Evolutionary conservation across 768 basidiomycete species (phyloP), one percentile per base, ranked within the genome.

Genomic region (Pseudohyphozyma bogoriensis): DNA sequence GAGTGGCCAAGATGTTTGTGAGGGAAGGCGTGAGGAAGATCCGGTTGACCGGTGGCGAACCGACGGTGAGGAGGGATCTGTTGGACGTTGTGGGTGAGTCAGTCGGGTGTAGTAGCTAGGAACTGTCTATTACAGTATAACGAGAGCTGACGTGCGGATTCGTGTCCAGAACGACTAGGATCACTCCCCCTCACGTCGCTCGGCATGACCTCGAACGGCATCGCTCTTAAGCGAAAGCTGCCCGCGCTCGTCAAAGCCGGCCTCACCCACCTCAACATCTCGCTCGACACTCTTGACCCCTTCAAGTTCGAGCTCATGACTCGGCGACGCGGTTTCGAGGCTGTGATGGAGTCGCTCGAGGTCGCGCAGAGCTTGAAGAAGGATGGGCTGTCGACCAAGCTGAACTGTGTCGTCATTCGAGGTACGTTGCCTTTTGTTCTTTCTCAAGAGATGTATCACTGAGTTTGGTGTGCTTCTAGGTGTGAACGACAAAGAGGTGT

Each of bases 231-330:
- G 70, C 80, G 88, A 11, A 82, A 81, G 56, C 76, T 91, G n/a
- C 81, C 83, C 3, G 74, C 79, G 31, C 73, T 90, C 44, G 78
- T 89, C 3, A 73, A 77, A 52, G 83, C 81, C 59, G 89, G 88
- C 0, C 77, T 92, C 15, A 85, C 87, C 0, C 86, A 90, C 74
- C 74, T 92, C 29, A 80, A 80, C 67, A 69, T 80, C 49, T 68
- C 86, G 68, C 75, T 92, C 70, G 89, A 91, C 69, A 91, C 89
- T 0, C 74, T 91, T 52, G 85, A 89, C 71, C 85, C 85, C 47
- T 81, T 84, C 78, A 90, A 86, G 72, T 91, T 90, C 69, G 86
- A 90, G 72, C 78, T 87, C 35, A 89, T 92, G 77, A 85, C 90
- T 2, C 80, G 88, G 35, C 79, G 90, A 16, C 75, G 78, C 67